phyloP scores from a whole-genome alignment of 1,284 basidiomycete species.

The Phenoliferia sp. region DNA sequence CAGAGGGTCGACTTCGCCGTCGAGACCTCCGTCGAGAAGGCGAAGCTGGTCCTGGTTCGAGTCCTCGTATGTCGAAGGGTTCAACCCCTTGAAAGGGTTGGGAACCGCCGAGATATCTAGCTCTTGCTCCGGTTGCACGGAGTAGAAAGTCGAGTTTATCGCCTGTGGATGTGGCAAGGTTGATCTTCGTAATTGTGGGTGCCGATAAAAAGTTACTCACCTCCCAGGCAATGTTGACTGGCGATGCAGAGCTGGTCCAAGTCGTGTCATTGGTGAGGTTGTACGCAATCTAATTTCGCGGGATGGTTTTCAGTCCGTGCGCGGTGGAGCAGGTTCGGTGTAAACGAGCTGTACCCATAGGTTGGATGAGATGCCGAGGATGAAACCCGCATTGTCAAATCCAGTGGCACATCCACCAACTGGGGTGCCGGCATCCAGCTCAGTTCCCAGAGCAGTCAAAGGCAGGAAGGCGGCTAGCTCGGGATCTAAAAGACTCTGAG shows the following conservation, averaged over 20 bases:
- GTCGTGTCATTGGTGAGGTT: constrained; percentile 18
- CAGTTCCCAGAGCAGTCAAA: neutral
- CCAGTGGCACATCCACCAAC: neutral
- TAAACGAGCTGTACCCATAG: neutral
- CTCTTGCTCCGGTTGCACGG: constrained; percentile 14
- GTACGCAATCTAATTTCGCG: neutral
- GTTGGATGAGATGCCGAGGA: neutral
- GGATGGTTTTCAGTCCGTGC: neutral
- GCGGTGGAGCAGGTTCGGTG: neutral
- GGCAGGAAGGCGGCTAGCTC: neutral
- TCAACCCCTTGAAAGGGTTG: constrained; percentile 25
- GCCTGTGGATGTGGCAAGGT: constrained; percentile 1
- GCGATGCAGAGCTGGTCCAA: constrained; percentile 36
- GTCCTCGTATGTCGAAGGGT: constrained; percentile 25
- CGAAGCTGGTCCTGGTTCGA: constrained; percentile 39
- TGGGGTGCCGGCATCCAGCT: neutral
- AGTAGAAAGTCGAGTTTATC: constrained; percentile 33
- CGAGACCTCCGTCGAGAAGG: constrained; percentile 47
- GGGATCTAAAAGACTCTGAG: too few species aligned
- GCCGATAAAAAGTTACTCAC: neutral
- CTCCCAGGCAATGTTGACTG: constrained; percentile 24
- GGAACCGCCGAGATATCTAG: constrained; percentile 30
- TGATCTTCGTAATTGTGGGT: neutral
- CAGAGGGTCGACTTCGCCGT: constrained; percentile 53
- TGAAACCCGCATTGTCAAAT: neutral